Conservation (phyloP, 2,329 filamentous ascomycete genomes). For the Ophiostoma perfectum region DNA sequence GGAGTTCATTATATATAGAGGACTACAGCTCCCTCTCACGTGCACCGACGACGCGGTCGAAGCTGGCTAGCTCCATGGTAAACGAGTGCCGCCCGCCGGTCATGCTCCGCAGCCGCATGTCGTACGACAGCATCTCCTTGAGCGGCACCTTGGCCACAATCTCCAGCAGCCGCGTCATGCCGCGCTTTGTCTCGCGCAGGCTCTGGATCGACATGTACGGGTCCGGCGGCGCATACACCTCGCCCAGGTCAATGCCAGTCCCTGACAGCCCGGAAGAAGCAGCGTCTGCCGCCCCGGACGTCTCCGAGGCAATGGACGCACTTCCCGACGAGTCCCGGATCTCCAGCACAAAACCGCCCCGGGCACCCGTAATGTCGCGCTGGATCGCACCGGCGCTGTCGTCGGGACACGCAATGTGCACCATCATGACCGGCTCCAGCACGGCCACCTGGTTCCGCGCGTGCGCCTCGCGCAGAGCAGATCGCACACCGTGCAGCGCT, state of each 20-base stretch:
- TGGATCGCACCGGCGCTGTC: slow-evolving; percentile 72
- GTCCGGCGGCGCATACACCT: slow-evolving; percentile 83
- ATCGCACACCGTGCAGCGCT: slow-evolving; percentile 58
- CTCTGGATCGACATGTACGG: slow-evolving; percentile 64
- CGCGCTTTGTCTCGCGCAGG: slow-evolving; percentile 45
- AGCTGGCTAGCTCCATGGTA: slow-evolving; percentile 55
- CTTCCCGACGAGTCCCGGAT: slow-evolving; percentile 50
- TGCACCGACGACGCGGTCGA: slow-evolving; percentile 50
- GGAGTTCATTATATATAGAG: neutral
- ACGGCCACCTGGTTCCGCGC: slow-evolving; percentile 58
- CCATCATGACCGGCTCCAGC: slow-evolving; percentile 91
- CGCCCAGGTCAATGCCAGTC: slow-evolving; percentile 57
- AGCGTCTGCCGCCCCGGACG: slow-evolving; percentile 25
- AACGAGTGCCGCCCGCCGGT: slow-evolving; percentile 71
- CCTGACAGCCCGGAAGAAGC: neutral
- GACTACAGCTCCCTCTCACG: slow-evolving; percentile 43
- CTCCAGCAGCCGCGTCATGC: slow-evolving; percentile 47
- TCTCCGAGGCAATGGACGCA: slow-evolving; percentile 38
- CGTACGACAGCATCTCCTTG: slow-evolving; percentile 94
- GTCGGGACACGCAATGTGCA: slow-evolving; percentile 81
- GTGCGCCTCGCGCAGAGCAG: slow-evolving; percentile 60
- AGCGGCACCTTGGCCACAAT: slow-evolving; percentile 85
- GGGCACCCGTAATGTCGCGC: slow-evolving; percentile 69
- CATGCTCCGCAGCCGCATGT: slow-evolving; percentile 80
- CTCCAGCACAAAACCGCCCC: slow-evolving; percentile 70